Evolutionary conservation across 345 rosid species (phyloP).

Genomic region (Hypericum androsaemum): DNA sequence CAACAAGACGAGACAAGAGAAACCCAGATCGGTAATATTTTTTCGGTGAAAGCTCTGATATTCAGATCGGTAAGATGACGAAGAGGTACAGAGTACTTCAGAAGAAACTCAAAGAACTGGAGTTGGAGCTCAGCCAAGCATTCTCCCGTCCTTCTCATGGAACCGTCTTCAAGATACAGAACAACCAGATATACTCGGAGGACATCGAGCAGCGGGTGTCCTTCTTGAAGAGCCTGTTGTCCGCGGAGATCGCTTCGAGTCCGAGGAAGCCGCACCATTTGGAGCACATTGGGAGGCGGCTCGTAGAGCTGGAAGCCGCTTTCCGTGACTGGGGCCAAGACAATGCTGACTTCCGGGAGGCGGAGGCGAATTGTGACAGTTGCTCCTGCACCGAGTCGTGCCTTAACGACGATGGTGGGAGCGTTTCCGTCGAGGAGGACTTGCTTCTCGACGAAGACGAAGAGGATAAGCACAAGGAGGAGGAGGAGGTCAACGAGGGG

Average conservation of each 20-base stretch:
- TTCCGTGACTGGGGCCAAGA: slow-evolving; percentile 19
- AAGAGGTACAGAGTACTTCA: slow-evolving; percentile 25
- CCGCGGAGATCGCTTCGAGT: slow-evolving; percentile 32
- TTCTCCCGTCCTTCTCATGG: slow-evolving; percentile 15
- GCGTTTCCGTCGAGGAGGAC: slow-evolving; percentile 1
- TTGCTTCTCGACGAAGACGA: not conserved
- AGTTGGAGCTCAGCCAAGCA: slow-evolving; percentile 16
- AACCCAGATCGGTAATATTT: too few relatives aligned
- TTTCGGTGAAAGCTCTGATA: too few relatives aligned
- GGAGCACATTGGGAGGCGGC: slow-evolving; percentile 15
- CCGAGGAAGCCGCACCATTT: slow-evolving; percentile 24
- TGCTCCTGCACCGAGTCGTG: slow-evolving; percentile 15
- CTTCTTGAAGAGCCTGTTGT: slow-evolving; percentile 30
- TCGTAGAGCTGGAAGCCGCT: slow-evolving; percentile 18
- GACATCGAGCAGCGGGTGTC: slow-evolving; percentile 28
- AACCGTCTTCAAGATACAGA: not conserved
- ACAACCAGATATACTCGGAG: slow-evolving; percentile 10
- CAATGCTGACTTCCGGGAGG: not conserved
- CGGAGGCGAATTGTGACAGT: not conserved
- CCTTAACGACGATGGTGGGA: slow-evolving; percentile 7
- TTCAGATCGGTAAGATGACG: slow-evolving; percentile 14
- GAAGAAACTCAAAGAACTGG: slow-evolving; percentile 31
- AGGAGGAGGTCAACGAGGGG: too few relatives aligned
- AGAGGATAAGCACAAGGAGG: not conserved
- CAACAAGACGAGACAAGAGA: too few relatives aligned